Evolutionary conservation across 2,329 filamentous ascomycete species (phyloP).

Genomic region (Hymenoscyphus salicellus): DNA sequence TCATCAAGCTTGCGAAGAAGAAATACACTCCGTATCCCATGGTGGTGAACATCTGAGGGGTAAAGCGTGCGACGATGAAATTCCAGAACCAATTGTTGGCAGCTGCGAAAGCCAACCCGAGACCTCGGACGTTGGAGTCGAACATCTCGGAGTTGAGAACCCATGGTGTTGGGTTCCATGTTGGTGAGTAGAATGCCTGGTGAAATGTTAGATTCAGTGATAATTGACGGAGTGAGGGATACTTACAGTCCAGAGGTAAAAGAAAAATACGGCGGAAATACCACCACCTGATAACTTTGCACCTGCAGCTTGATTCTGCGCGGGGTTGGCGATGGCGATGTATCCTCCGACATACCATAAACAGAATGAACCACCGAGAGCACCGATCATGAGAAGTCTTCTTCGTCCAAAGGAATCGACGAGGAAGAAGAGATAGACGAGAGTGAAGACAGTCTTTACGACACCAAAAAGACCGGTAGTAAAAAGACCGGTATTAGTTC

Average conservation of each 20-base stretch:
- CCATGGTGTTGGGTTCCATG: constrained; percentile 74
- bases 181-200: constrained; percentile 62
- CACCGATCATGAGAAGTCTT: constrained; percentile 64
- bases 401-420: constrained; percentile 63
- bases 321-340: constrained; percentile 50
- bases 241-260: constrained; percentile 64
- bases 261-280: constrained; percentile 65
- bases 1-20: constrained; percentile 64
- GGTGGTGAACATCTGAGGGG: constrained; percentile 59
- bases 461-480: constrained; percentile 76
- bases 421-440: constrained; percentile 67
- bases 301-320: constrained; percentile 33
- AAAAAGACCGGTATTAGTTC: constrained; percentile 55
- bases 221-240: neutral
- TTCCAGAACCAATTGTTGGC: constrained; percentile 68
- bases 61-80: constrained; percentile 67
- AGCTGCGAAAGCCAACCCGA: constrained; percentile 70
- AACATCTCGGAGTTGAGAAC: constrained; percentile 76
- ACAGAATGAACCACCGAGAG: constrained; percentile 57
- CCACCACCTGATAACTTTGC: constrained; percentile 37
- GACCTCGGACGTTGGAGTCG: constrained; percentile 63
- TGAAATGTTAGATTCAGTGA: neutral
- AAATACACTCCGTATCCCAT: constrained; percentile 66
- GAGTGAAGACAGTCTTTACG: constrained; percentile 66
- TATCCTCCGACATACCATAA: constrained; percentile 65